Evolutionary conservation across 768 basidiomycete species (phyloP), one percentile per base, ranked within the genome.

Genomic region (Glaciozyma antarctica): DNA sequence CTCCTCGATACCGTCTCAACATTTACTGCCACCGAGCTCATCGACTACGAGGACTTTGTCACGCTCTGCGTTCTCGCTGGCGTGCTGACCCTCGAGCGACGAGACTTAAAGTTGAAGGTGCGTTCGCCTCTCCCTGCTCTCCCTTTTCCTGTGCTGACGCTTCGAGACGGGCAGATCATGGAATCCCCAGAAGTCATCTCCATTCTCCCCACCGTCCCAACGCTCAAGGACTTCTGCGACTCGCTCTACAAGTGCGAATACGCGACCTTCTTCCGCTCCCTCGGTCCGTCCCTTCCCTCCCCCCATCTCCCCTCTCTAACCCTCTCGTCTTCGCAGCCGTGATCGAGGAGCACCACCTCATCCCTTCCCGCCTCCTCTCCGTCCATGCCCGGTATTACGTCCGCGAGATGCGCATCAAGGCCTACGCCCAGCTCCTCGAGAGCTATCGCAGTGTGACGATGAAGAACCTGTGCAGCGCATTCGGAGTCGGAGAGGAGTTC

Each of bases 331-430:
- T 4, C 3, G 13, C 56, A 90, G 91, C 92, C 22, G 86, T 86
- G 19, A 86, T 97, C 62, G 93, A 97, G 77, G 86, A 91, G 77
- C 83, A 82, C 2, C 84, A 88, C 73, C 85, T 98, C 68, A 78
- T 90, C n/a, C 87, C 91, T 17, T 92, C 88, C 4, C 88, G 89
- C 49, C 78, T 92, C 64, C 83, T 98, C 55, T 82, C 85, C 2
- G 88, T 86, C 0, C 95, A 98, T 75, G 82, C 90, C 0, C 84
- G 88, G 12, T 94, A 81, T 79, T 97, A 95, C 76, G 82, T 92
- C 38, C 86, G 94, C 64, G 94, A 97, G 77, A 91, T 97, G 89
- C 86, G 95, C 43, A 91, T 98, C 69, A 84, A 88, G 24, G 92
- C 93, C 1, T 98, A 95, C 78, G 78, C 81, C 32, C 94, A 98